Conservation (phyloP, 768 basidiomycete genomes). For the Gyrodon lividus region DNA sequence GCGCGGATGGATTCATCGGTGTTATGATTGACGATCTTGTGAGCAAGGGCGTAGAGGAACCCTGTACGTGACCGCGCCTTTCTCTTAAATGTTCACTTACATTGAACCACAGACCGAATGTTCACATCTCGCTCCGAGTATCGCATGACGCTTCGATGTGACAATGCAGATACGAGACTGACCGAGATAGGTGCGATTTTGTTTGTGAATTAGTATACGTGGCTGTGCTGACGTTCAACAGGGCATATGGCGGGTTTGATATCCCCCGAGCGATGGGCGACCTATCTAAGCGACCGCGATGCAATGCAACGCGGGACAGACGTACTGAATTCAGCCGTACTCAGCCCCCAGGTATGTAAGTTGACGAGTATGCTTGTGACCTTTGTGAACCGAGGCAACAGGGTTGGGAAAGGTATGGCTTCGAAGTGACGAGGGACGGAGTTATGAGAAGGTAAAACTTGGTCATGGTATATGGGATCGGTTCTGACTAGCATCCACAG, state of each 20-base stretch:
- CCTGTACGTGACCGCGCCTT: slow-evolving; percentile 49
- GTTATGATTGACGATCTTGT: slow-evolving; percentile 93
- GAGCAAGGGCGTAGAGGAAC: slow-evolving; percentile 86
- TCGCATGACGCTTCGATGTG: slow-evolving; percentile 81
- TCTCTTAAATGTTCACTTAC: background rate
- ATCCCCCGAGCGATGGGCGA: slow-evolving; percentile 42
- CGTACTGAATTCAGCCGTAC: slow-evolving; percentile 31
- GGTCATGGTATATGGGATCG: background rate
- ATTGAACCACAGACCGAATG: slow-evolving; percentile 68
- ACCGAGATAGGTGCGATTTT: slow-evolving; percentile 63
- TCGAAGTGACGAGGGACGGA: slow-evolving; percentile 43
- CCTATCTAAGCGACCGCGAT: slow-evolving; percentile 32
- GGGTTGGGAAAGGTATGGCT: slow-evolving; percentile 44
- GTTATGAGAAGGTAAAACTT: slow-evolving; percentile 39
- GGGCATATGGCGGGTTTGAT: slow-evolving; percentile 44
- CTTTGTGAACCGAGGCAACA: slow-evolving; percentile 16
- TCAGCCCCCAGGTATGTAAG: slow-evolving; percentile 43
- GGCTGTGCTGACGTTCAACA: slow-evolving; percentile 15
- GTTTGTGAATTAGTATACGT: background rate
- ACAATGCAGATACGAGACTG: slow-evolving; percentile 84
- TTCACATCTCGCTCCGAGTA: slow-evolving; percentile 92
- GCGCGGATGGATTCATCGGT: slow-evolving; percentile 86
- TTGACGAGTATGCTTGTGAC: too few relatives aligned
- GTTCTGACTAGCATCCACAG: slow-evolving; percentile 37
- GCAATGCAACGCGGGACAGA: slow-evolving; percentile 36